These are phyloP conservation scores for Harrya chromipes DNA, from an alignment of 768 basidiomycete genomes.

Conservation along the genomic window DNA sequence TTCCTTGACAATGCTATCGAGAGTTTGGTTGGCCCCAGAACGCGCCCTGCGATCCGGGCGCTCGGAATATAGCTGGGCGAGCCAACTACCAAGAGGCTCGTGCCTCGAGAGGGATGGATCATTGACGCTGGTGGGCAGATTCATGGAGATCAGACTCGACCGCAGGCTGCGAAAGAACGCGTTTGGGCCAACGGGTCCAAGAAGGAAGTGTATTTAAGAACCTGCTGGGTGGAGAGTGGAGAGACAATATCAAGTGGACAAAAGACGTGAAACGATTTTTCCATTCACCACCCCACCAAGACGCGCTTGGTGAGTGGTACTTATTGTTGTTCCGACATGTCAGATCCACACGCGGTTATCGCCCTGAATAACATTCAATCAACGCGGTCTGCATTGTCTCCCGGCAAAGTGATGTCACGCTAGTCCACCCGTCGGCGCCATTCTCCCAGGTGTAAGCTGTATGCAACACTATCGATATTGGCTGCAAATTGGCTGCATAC, in stretches of 20 bases:
- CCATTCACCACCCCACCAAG: too few species aligned
- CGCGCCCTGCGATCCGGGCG: not conserved
- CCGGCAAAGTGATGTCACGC: too few species aligned
- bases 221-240: too few species aligned
- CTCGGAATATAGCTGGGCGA: not conserved
- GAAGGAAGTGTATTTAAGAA: not conserved
- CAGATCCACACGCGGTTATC: too few species aligned
- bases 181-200: not conserved
- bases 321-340: too few species aligned
- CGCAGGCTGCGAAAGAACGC: not conserved
- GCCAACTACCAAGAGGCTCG: constrained; percentile 15
- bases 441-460: too few species aligned
- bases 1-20: constrained; percentile 8
- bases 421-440: too few species aligned
- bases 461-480: not conserved
- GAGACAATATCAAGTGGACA: too few species aligned
- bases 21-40: not conserved
- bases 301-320: too few species aligned
- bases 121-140: constrained; percentile 11
- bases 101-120: constrained; percentile 22
- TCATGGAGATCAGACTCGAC: not conserved
- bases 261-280: too few species aligned
- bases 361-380: too few species aligned
- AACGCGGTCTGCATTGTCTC: too few species aligned
- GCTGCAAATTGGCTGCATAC: not conserved